These are phyloP conservation scores for Fennellomyces sp. DNA, from an alignment of 371 early-diverging fungal genomes.

Conservation along the genomic window DNA sequence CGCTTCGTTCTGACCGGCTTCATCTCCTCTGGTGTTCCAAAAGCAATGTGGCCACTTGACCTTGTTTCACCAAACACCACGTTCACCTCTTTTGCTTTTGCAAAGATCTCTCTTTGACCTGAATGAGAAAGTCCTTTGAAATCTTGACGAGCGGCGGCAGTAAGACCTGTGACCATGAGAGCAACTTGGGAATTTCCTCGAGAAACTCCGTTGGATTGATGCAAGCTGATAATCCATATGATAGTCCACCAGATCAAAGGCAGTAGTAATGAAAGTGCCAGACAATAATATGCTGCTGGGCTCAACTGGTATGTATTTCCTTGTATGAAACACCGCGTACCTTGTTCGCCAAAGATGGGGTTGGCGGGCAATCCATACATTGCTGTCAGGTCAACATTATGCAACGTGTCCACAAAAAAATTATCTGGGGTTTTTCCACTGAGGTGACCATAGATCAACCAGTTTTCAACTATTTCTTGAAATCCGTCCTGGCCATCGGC, in stretches of 20 bases:
- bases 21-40: conserved; percentile 13
- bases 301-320: conserved; percentile 3
- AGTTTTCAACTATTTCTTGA: not conserved
- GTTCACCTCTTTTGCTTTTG: conserved; percentile 6
- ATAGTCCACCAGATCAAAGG: conserved; percentile 19
- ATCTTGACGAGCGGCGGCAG: conserved; percentile 8
- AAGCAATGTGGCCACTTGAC: conserved; percentile 12
- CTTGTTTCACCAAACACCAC: conserved; percentile 15
- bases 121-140: conserved; percentile 19
- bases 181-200: conserved; percentile 26
- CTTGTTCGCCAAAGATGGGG: not conserved
- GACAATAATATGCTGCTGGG: conserved; percentile 8
- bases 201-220: conserved; percentile 17
- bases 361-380: not conserved
- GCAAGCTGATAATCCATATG: conserved; percentile 17
- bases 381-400: conserved; percentile 6
- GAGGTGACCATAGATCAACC: not conserved
- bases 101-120: conserved; percentile 10
- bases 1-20: conserved; percentile 6
- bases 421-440: not conserved
- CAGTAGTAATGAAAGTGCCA: conserved; percentile 10
- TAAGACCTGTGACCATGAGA: conserved; percentile 18
- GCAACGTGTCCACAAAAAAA: not conserved
- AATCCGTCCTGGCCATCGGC: not conserved
- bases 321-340: not conserved